Percentiles rank a stretch among this genome's conserved stretches.
Evolutionary conservation across 73 alveolate species (phyloP).

Genomic region (Paramecium primaurelia): DNA sequence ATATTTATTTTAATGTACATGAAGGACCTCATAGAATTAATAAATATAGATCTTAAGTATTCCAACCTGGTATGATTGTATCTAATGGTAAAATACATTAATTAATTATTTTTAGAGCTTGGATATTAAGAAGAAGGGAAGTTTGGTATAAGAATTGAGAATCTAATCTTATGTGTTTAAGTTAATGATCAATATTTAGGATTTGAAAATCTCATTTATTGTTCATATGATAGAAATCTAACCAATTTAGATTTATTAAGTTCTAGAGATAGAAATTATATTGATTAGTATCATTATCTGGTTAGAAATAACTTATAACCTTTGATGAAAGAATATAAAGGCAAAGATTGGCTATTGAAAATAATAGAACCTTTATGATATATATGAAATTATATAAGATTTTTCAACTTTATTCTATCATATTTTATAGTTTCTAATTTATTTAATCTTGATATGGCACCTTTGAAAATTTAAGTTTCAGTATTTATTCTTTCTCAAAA

Average conservation of each 20-base stretch:
- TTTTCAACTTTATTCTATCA: neutral
- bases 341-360: conserved; percentile 45
- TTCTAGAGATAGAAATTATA: conserved; percentile 70
- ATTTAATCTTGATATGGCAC: neutral
- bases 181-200: conserved; percentile 56
- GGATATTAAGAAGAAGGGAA: conserved; percentile 92
- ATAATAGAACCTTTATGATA: conserved; percentile 47
- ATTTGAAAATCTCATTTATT: conserved; percentile 86
- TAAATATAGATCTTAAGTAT: conserved; percentile 56
- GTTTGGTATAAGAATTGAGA: conserved; percentile 96
- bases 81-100: conserved; percentile 58
- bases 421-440: neutral
- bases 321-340: conserved; percentile 45
- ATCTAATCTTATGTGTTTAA: conserved; percentile 77
- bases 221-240: conserved; percentile 89
- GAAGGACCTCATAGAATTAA: conserved; percentile 94
- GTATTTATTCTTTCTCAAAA: neutral
- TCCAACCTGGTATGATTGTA: conserved; percentile 73
- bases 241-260: conserved; percentile 73
- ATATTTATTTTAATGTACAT: conserved; percentile 93
- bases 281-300: conserved; percentile 75
- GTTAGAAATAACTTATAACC: conserved; percentile 69
- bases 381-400: neutral
- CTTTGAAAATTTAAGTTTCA: neutral
- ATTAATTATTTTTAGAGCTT: conserved; percentile 71